Evolutionary conservation across 148 eudicot genomes (phyloP).

Genomic region (Mesembryanthemum crystallinum): DNA sequence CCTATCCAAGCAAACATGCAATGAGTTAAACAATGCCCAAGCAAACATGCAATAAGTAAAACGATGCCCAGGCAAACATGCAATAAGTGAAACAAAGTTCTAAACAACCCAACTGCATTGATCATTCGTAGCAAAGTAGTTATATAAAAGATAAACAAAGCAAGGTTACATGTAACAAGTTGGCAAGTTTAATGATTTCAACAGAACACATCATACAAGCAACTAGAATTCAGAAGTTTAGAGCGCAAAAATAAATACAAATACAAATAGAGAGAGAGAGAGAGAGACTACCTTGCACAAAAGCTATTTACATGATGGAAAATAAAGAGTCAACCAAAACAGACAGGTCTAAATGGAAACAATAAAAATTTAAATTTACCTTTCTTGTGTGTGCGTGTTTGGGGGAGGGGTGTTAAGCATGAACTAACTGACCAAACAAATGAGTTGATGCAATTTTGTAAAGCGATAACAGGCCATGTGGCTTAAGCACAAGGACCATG

Average conservation of each 20-base stretch:
- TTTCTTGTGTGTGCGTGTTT: too few relatives aligned
- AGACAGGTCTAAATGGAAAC: too few relatives aligned
- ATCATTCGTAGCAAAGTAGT: background rate
- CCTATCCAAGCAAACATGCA: background rate
- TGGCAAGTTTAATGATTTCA: background rate
- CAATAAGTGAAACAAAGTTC: background rate
- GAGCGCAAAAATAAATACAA: background rate
- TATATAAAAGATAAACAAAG: slow-evolving; percentile 22
- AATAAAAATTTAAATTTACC: background rate
- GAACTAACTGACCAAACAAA: too few relatives aligned
- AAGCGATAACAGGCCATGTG: too few relatives aligned
- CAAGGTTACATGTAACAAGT: background rate
- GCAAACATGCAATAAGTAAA: background rate
- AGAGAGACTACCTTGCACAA: too few relatives aligned
- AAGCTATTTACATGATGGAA: too few relatives aligned
- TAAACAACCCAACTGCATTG: background rate
- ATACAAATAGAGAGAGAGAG: background rate
- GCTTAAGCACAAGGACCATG: too few relatives aligned
- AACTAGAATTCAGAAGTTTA: background rate
- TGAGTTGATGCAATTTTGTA: too few relatives aligned
- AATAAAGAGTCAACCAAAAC: too few relatives aligned
- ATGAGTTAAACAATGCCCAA: too few relatives aligned
- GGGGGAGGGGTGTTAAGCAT: too few relatives aligned
- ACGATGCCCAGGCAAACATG: background rate
- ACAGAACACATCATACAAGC: background rate